Conservation (phyloP, 768 basidiomycete species). For the Dentipellis sp. region DNA sequence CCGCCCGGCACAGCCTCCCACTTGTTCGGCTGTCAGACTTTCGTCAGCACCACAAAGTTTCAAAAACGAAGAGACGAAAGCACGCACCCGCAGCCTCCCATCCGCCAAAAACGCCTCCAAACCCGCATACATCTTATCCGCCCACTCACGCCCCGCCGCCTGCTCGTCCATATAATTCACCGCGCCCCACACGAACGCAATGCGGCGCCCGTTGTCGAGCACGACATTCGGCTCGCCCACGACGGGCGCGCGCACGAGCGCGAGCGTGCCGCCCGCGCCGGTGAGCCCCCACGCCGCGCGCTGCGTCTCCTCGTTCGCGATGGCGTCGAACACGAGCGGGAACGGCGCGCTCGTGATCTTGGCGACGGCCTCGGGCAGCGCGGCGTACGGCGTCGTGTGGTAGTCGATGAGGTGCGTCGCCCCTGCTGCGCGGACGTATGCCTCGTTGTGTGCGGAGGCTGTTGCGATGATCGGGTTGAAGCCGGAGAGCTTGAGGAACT, state of each 20-base stretch:
- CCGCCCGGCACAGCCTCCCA: too few species aligned
- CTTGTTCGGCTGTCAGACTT: too few species aligned
- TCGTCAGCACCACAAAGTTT: too few species aligned
- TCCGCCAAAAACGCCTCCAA: too few species aligned
- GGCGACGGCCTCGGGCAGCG: slow-evolving; percentile 1
- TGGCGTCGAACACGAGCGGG: slow-evolving; percentile 11
- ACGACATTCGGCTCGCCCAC: slow-evolving; percentile 7
- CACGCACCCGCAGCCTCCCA: too few species aligned
- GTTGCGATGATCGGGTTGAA: slow-evolving; percentile 13
- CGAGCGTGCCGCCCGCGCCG: slow-evolving; percentile 10
- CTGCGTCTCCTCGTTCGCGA: slow-evolving; percentile 6
- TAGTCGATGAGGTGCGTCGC: slow-evolving; percentile 15
- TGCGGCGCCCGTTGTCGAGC: slow-evolving; percentile 6
- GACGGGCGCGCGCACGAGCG: slow-evolving; percentile 5
- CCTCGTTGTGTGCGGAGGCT: slow-evolving; percentile 6
- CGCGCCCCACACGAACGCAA: neutral
- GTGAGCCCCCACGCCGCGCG: slow-evolving; percentile 7
- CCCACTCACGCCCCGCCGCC: too few species aligned
- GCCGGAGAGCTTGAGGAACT: slow-evolving; percentile 8
- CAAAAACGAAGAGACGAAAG: too few species aligned
- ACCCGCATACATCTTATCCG: too few species aligned
- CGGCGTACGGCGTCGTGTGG: slow-evolving; percentile 1
- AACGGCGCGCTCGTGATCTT: slow-evolving; percentile 11
- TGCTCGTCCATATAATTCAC: too few species aligned
- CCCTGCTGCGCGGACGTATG: slow-evolving; percentile 3